These are phyloP conservation scores for Cantharellus cinnabarinus DNA, from an alignment of 768 basidiomycete genomes.

Conservation along the genomic window DNA sequence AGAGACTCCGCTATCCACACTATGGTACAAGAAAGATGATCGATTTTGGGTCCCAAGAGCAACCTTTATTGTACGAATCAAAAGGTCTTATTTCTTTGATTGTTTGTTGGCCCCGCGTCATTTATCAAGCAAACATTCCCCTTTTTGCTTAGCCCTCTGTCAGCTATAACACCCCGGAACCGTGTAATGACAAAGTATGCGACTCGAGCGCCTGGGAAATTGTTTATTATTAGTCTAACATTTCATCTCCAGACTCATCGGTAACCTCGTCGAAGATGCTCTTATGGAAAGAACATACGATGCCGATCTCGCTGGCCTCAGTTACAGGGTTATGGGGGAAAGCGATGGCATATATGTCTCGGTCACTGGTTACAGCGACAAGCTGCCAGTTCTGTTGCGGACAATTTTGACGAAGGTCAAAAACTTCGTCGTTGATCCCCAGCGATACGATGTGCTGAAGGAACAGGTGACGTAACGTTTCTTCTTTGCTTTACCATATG, in stretches of 20 bases:
- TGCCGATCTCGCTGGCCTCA: conserved; percentile 76
- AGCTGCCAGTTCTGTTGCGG: conserved; percentile 47
- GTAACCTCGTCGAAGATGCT: conserved; percentile 72
- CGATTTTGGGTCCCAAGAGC: conserved; percentile 90
- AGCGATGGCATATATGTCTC: conserved; percentile 45
- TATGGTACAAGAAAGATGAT: conserved; percentile 98
- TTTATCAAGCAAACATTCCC: too few species aligned
- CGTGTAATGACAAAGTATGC: conserved; percentile 51
- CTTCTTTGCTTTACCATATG: too few species aligned
- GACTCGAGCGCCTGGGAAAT: too few species aligned
- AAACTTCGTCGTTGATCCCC: conserved; percentile 38
- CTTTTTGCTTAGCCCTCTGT: conserved; percentile 20
- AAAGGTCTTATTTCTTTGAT: too few species aligned
- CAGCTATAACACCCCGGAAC: conserved; percentile 34
- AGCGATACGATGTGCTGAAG: conserved; percentile 60
- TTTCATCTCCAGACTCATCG: conserved; percentile 38
- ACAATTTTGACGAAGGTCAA: conserved; percentile 52
- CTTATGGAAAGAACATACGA: conserved; percentile 83
- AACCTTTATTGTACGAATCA: conserved; percentile 48
- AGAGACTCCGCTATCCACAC: conserved; percentile 44
- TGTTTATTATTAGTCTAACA: neutral
- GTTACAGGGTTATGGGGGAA: conserved; percentile 44
- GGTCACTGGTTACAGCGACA: conserved; percentile 82
- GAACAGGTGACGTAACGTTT: too few species aligned
- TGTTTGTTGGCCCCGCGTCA: too few species aligned